phyloP scores from a whole-genome alignment of 441 rosid species.

The Syzygium malaccense region DNA sequence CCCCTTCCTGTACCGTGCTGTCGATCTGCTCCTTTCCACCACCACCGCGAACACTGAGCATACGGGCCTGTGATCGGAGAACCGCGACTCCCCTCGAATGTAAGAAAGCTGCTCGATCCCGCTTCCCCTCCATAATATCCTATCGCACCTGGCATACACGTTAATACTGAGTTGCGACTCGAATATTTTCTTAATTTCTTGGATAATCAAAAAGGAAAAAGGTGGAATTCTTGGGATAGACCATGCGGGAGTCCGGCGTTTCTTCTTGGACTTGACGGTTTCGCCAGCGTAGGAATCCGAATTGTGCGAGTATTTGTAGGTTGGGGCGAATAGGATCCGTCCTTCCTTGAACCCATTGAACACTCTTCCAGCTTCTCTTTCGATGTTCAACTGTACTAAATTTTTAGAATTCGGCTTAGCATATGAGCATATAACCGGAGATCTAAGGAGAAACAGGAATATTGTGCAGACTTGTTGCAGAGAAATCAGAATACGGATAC shows the following conservation, averaged over 20 bases:
- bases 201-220: neutral
- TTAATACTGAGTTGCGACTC: neutral
- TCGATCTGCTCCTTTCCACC: slow-evolving; percentile 43
- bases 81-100: slow-evolving; percentile 71
- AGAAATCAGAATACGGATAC: neutral
- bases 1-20: slow-evolving; percentile 56
- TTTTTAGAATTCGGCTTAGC: neutral
- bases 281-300: slow-evolving; percentile 91
- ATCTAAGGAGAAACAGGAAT: neutral
- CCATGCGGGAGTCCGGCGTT: slow-evolving; percentile 99
- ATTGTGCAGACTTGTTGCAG: neutral
- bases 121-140: slow-evolving; percentile 79
- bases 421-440: neutral
- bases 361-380: slow-evolving; percentile 81
- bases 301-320: slow-evolving; percentile 75
- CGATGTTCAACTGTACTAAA: slow-evolving; percentile 53
- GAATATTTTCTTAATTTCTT: neutral
- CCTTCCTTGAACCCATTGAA: slow-evolving; percentile 37
- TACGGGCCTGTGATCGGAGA: slow-evolving; percentile 93
- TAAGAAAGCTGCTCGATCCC: slow-evolving; percentile 76
- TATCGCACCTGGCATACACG: slow-evolving; percentile 62
- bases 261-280: slow-evolving; percentile 74
- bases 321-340: slow-evolving; percentile 69
- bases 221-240: slow-evolving; percentile 5
- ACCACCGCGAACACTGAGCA: slow-evolving; percentile 63